Conservation (phyloP, 768 basidiomycete species). For the Phanerodontia chrysosporium region DNA sequence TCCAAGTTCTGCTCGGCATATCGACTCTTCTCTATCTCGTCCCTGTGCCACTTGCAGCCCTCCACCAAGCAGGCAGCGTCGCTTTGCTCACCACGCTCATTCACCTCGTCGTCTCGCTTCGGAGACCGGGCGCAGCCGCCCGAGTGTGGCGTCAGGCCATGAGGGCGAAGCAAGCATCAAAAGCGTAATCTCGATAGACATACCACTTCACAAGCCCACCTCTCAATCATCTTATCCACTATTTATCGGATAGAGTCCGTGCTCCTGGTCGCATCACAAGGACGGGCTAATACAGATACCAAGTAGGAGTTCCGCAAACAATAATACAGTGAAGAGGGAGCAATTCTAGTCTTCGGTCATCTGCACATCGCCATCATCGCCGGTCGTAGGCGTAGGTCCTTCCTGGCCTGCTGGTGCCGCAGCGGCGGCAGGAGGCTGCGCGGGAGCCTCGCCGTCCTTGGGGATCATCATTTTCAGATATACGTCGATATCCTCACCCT, state of each 20-base stretch:
- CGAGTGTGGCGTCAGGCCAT: slow-evolving; percentile 49
- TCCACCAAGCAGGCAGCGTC: slow-evolving; percentile 95
- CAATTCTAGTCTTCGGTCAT: slow-evolving; percentile 56
- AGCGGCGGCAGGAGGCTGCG: slow-evolving; percentile 34
- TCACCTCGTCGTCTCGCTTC: slow-evolving; percentile 67
- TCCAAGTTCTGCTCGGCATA: slow-evolving; percentile 76
- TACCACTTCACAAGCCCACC: background rate
- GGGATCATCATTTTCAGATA: slow-evolving; percentile 78
- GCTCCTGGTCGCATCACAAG: background rate
- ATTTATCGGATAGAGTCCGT: background rate
- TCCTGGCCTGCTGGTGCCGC: slow-evolving; percentile 40
- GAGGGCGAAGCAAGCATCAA: slow-evolving; percentile 6
- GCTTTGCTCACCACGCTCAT: slow-evolving; percentile 79
- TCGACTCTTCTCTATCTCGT: slow-evolving; percentile 89
- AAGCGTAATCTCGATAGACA: background rate
- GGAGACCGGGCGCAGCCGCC: slow-evolving; percentile 66
- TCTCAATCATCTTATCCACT: slow-evolving; percentile 9
- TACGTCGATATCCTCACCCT: slow-evolving; percentile 70
- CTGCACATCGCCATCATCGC: slow-evolving; percentile 75
- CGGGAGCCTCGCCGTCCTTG: slow-evolving; percentile 48
- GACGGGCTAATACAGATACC: background rate
- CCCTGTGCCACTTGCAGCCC: slow-evolving; percentile 86
- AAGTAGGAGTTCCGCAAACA: background rate
- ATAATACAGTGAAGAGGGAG: slow-evolving; percentile 1
- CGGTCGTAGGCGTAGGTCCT: slow-evolving; percentile 27